Evolutionary conservation across 2,329 filamentous ascomycete genomes (phyloP).

Genomic region (Myriosclerotinia curreyana): DNA sequence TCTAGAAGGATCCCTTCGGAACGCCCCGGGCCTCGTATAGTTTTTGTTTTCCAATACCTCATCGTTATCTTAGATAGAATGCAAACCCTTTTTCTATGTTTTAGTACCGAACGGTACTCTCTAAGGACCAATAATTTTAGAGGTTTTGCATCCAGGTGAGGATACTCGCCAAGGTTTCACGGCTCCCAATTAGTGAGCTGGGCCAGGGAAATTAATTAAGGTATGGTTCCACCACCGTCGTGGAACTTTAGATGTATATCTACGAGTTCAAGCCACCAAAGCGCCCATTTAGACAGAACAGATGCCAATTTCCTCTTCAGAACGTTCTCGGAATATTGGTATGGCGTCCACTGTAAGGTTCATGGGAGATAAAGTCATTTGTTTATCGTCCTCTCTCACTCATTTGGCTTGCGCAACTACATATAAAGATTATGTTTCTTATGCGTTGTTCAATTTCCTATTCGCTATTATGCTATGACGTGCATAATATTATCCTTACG

Average conservation of each 20-base stretch:
- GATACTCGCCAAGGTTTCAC: slow-evolving; percentile 7
- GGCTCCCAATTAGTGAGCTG: neutral
- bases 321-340: neutral
- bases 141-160: neutral
- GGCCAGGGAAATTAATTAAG: slow-evolving; percentile 13
- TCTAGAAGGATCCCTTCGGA: neutral
- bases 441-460: slow-evolving; percentile 14
- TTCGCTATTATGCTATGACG: slow-evolving; percentile 14
- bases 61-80: neutral
- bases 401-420: neutral
- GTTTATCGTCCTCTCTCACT: slow-evolving; percentile 1
- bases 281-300: neutral
- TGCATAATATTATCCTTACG: slow-evolving; percentile 12
- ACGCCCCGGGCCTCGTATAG: neutral
- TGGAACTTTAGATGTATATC: slow-evolving; percentile 16
- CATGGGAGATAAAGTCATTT: neutral
- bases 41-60: neutral
- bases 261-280: slow-evolving; percentile 12
- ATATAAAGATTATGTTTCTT: neutral
- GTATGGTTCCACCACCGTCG: neutral
- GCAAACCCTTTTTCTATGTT: neutral
- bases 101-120: neutral
- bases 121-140: neutral
- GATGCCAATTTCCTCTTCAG: neutral
- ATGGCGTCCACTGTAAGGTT: neutral